These are phyloP conservation scores for Aspergillus sergii DNA, from an alignment of 2,329 filamentous ascomycete species.

Conservation along the genomic window DNA sequence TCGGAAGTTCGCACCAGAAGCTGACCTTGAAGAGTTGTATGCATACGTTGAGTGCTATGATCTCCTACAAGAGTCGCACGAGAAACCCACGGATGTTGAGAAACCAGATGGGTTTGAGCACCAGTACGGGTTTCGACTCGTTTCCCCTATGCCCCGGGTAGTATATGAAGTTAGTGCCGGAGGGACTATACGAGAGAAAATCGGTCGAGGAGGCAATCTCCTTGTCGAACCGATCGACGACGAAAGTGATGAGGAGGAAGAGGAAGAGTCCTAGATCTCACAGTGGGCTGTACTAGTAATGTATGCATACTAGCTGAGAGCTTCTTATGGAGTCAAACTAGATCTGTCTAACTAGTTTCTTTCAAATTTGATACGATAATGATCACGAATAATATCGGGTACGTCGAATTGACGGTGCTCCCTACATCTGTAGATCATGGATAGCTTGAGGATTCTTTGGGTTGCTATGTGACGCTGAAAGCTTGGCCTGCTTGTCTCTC, in stretches of 20 bases:
- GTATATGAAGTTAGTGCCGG: constrained; percentile 72
- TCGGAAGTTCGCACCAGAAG: constrained; percentile 70
- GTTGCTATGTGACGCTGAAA: constrained; percentile 59
- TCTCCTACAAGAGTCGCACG: constrained; percentile 51
- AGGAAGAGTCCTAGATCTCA: constrained; percentile 28
- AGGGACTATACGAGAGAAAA: constrained; percentile 68
- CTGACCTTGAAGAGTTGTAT: constrained; percentile 84
- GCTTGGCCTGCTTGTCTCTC: constrained; percentile 38
- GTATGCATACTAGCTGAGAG: background rate
- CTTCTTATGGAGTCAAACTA: background rate
- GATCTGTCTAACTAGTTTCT: background rate
- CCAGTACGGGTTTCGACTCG: constrained; percentile 80
- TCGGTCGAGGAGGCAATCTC: constrained; percentile 83
- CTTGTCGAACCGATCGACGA: constrained; percentile 74
- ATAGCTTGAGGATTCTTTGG: constrained; percentile 24
- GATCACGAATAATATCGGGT: background rate
- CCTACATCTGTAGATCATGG: background rate
- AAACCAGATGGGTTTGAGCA: constrained; percentile 74
- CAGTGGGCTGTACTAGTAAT: constrained; percentile 14
- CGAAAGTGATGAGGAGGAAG: constrained; percentile 55
- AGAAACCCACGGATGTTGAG: constrained; percentile 40
- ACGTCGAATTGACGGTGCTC: background rate
- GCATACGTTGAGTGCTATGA: constrained; percentile 94
- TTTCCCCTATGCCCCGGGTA: constrained; percentile 80
- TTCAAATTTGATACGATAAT: background rate